Conservation (phyloP, 129 eudicot genomes). For the Tagetes erecta region DNA sequence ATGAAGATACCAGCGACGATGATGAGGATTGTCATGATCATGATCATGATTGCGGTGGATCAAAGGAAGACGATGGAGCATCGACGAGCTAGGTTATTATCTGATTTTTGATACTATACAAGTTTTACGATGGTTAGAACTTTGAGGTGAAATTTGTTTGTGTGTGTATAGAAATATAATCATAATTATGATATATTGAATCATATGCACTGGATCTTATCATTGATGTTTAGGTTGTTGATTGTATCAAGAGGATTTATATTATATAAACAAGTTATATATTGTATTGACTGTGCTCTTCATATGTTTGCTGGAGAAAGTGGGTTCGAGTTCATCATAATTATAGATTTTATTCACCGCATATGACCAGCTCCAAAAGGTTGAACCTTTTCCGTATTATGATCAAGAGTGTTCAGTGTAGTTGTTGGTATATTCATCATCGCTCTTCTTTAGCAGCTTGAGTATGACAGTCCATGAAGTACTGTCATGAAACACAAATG, state of each 20-base stretch:
- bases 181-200: conserved; percentile 16
- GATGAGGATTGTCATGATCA: conserved; percentile 34
- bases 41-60: conserved; percentile 35
- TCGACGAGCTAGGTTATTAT: conserved; percentile 31
- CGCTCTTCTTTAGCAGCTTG: neutral
- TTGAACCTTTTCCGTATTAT: neutral
- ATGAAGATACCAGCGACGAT: conserved; percentile 83
- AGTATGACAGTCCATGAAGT: neutral
- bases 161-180: conserved; percentile 12
- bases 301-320: no score
- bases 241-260: conserved; percentile 3
- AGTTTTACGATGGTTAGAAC: neutral
- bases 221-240: neutral
- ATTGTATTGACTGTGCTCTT: neutral
- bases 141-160: neutral
- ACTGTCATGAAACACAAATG: no score
- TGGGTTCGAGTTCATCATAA: no score
- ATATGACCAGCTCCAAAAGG: neutral
- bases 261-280: conserved; percentile 17
- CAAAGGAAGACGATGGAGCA: conserved; percentile 37
- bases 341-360: neutral
- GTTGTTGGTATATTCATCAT: neutral
- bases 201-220: conserved; percentile 20
- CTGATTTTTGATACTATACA: conserved; percentile 7
- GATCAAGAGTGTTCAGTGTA: neutral